Evolutionary conservation across 2,329 filamentous ascomycete genomes (phyloP).

Genomic region (Fusarium verrucosum): DNA sequence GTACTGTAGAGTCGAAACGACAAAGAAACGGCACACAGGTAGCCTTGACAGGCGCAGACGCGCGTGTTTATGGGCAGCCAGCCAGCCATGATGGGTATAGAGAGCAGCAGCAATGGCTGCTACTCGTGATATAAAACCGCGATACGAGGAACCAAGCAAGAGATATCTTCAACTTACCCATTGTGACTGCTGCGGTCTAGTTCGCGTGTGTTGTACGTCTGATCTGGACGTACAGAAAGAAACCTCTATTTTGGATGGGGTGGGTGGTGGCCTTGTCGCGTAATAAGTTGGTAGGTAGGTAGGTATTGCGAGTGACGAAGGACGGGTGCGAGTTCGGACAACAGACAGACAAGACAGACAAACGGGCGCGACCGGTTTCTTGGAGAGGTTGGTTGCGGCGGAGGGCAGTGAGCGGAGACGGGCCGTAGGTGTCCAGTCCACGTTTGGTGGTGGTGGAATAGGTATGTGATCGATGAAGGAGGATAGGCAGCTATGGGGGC

Average conservation of each 20-base stretch:
- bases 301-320: slow-evolving; percentile 37
- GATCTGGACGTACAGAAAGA: slow-evolving; percentile 37
- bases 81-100: slow-evolving; percentile 10
- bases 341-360: slow-evolving; percentile 13
- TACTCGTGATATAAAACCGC: neutral
- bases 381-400: slow-evolving; percentile 36
- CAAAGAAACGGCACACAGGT: slow-evolving; percentile 27
- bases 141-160: slow-evolving; percentile 30
- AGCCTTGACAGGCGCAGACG: slow-evolving; percentile 33
- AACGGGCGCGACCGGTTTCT: slow-evolving; percentile 37
- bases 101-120: slow-evolving; percentile 10
- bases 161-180: slow-evolving; percentile 44
- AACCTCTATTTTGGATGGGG: slow-evolving; percentile 38
- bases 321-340: slow-evolving; percentile 38
- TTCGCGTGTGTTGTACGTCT: slow-evolving; percentile 34
- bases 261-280: slow-evolving; percentile 44
- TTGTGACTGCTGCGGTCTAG: slow-evolving; percentile 38
- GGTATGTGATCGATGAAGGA: slow-evolving; percentile 21
- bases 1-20: slow-evolving; percentile 18
- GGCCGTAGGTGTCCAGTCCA: slow-evolving; percentile 41
- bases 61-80: slow-evolving; percentile 27
- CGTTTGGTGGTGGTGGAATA: slow-evolving; percentile 39
- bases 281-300: slow-evolving; percentile 25
- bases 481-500: slow-evolving; percentile 41
- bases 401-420: slow-evolving; percentile 44